These are phyloP conservation scores for Solanum chmielewskii DNA, from an alignment of 257 asterid genomes.

Conservation along the genomic window DNA sequence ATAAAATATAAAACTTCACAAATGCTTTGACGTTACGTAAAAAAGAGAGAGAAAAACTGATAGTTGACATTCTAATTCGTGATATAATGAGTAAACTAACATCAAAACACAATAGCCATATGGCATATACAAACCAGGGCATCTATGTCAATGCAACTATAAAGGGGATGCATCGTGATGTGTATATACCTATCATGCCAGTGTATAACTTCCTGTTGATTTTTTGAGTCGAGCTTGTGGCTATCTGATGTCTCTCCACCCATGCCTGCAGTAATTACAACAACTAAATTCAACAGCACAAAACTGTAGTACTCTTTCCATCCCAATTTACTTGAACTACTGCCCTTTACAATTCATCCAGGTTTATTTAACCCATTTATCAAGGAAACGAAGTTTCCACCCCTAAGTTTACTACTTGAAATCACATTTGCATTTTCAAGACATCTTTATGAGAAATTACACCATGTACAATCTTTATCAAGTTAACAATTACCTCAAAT, in stretches of 20 bases:
- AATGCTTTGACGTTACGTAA: slow-evolving; percentile 32
- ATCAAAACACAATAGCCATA: not conserved
- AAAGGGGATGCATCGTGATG: not conserved
- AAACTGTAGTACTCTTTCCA: not conserved
- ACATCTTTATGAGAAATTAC: not conserved
- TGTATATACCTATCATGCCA: slow-evolving; percentile 84
- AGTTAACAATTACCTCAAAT: not conserved
- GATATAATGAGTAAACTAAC: not conserved
- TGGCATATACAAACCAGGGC: not conserved
- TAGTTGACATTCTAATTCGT: not conserved
- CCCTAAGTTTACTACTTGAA: not conserved
- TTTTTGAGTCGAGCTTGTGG: slow-evolving; percentile 62
- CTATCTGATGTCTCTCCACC: slow-evolving; percentile 41
- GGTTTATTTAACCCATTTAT: not conserved
- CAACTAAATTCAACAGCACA: not conserved
- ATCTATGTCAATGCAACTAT: not conserved
- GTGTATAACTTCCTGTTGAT: slow-evolving; percentile 75
- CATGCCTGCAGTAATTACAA: slow-evolving; percentile 22
- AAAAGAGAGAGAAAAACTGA: not conserved
- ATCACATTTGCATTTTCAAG: not conserved
- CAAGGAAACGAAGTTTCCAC: not conserved
- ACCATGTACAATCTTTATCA: not conserved
- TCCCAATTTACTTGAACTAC: not conserved
- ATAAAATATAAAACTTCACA: not conserved
- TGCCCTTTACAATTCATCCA: not conserved